These are phyloP conservation scores for Suillus ampliporus DNA, from an alignment of 768 basidiomycete genomes.

Conservation along the genomic window DNA sequence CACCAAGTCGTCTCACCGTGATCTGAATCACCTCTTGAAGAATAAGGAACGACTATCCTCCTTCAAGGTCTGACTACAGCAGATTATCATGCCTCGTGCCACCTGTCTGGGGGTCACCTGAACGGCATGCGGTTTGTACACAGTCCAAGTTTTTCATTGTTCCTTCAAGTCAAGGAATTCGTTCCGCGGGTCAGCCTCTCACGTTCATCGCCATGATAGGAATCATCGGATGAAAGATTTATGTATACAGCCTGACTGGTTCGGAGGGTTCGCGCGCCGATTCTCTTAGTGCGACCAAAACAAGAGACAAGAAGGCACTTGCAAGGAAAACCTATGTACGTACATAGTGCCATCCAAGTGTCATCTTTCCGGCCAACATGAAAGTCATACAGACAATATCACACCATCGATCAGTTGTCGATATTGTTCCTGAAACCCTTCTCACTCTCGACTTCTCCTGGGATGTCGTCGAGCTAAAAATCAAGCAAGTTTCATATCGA, in stretches of 20 bases:
- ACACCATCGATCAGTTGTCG: conserved; percentile 21
- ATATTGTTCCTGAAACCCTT: conserved; percentile 53
- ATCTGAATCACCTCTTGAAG: too few species aligned
- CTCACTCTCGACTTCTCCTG: conserved; percentile 68
- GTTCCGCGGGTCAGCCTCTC: too few species aligned
- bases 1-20: too few species aligned
- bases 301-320: background rate
- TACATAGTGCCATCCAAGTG: background rate
- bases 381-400: background rate
- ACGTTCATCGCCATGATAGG: too few species aligned
- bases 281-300: background rate
- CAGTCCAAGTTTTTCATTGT: too few species aligned
- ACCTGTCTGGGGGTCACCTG: too few species aligned
- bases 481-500: background rate
- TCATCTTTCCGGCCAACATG: background rate
- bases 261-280: background rate
- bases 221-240: background rate
- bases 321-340: background rate
- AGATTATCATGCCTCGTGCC: too few species aligned
- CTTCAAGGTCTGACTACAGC: too few species aligned
- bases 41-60: too few species aligned
- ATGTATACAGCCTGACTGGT: too few species aligned
- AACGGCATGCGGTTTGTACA: too few species aligned
- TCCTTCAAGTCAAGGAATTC: too few species aligned
- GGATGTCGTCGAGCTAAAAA: conserved; percentile 59